These are phyloP conservation scores for Arthrobotrys iridis DNA, from an alignment of 2,329 filamentous ascomycete genomes.

Conservation along the genomic window DNA sequence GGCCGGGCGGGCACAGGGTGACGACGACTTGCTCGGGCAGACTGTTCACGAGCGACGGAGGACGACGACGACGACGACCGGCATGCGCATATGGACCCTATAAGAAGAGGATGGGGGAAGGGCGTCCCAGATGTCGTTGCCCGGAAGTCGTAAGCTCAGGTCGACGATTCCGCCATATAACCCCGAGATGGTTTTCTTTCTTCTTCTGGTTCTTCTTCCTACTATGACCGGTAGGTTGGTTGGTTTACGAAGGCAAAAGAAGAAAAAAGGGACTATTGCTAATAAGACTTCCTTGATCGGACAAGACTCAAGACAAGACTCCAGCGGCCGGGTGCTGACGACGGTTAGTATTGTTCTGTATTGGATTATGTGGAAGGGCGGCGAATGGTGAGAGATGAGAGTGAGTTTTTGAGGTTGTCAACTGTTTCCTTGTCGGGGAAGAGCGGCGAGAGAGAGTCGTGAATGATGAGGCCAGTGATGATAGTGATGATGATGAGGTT, in stretches of 20 bases:
- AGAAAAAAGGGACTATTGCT: background rate
- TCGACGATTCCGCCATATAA: constrained; percentile 48
- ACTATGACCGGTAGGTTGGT: too few species aligned
- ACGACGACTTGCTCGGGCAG: constrained; percentile 53
- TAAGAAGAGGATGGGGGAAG: constrained; percentile 44
- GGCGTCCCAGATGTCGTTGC: constrained; percentile 52
- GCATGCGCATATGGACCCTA: constrained; percentile 52
- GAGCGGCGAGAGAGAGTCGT: background rate
- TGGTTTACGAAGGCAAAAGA: constrained; percentile 48
- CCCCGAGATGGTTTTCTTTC: constrained; percentile 2
- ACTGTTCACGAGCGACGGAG: constrained; percentile 39
- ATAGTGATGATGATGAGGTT: background rate
- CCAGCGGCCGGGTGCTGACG: constrained; percentile 22
- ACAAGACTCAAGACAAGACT: too few species aligned
- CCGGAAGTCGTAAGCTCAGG: constrained; percentile 54
- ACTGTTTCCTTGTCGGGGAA: background rate
- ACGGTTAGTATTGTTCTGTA: background rate
- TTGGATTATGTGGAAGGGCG: background rate
- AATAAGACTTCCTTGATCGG: too few species aligned
- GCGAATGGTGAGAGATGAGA: background rate
- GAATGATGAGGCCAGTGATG: background rate
- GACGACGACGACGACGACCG: constrained; percentile 43
- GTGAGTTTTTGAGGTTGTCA: background rate
- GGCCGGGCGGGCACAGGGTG: constrained; percentile 48
- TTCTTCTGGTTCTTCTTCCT: background rate